Evolutionary conservation across 1,284 basidiomycete genomes (phyloP).

Genomic region (Melampsora americana): DNA sequence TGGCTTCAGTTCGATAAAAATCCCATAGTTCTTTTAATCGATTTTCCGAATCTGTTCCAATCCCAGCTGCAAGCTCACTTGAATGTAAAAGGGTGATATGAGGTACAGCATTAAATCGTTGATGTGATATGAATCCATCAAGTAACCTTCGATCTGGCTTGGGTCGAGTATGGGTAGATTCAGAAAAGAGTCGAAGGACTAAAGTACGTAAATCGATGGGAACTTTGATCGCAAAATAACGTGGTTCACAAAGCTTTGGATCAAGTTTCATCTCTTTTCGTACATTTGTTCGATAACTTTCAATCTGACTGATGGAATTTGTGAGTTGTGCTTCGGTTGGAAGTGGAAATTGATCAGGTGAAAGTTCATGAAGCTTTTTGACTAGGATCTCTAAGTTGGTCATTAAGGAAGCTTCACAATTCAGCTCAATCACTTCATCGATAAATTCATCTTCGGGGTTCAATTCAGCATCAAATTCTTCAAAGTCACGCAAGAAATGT

Average conservation of each 20-base stretch:
- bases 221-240: slow-evolving; percentile 28
- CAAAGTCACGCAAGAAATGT: slow-evolving; percentile 68
- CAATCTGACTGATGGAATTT: slow-evolving; percentile 62
- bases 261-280: slow-evolving; percentile 39
- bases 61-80: slow-evolving; percentile 44
- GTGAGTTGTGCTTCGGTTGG: background rate
- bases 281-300: slow-evolving; percentile 9
- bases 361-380: slow-evolving; percentile 19
- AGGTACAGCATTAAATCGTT: slow-evolving; percentile 13
- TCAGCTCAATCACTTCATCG: slow-evolving; percentile 67
- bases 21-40: slow-evolving; percentile 62
- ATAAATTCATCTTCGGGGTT: slow-evolving; percentile 59
- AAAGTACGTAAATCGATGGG: background rate
- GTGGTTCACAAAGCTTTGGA: background rate
- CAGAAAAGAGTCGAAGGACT: background rate
- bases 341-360: background rate
- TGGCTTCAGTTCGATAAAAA: slow-evolving; percentile 61
- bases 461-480: slow-evolving; percentile 61
- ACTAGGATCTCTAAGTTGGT: slow-evolving; percentile 45
- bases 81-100: slow-evolving; percentile 31
- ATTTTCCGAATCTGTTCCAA: slow-evolving; percentile 24
- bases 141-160: background rate
- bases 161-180: background rate
- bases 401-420: slow-evolving; percentile 58
- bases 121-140: background rate